These are phyloP conservation scores for Ochromonas danica DNA, from an alignment of 108 stramenopile genomes.

Conservation along the genomic window DNA sequence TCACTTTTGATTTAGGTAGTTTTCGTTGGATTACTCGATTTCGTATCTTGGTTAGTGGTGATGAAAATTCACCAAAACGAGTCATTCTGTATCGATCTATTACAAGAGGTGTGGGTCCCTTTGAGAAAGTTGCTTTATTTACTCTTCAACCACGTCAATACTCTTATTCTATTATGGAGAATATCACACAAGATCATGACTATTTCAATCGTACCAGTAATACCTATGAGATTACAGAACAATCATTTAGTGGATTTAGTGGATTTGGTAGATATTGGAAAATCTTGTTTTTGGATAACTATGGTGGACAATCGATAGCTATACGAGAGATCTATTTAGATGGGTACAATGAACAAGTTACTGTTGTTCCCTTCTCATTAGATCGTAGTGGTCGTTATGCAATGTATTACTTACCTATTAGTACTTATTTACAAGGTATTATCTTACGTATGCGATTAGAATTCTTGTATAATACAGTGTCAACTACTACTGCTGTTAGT, in stretches of 20 bases:
- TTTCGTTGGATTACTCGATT: constrained; percentile 24
- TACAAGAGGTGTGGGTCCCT: constrained; percentile 23
- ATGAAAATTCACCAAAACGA: neutral
- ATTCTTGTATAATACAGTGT: constrained; percentile 33
- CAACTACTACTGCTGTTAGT: neutral
- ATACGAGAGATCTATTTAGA: constrained; percentile 30
- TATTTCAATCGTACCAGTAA: neutral
- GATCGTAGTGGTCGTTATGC: neutral
- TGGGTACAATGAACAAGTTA: constrained; percentile 24
- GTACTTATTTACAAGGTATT: constrained; percentile 37
- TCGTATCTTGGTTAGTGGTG: neutral
- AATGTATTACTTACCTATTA: constrained; percentile 43
- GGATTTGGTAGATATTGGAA: constrained; percentile 34
- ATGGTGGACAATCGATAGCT: neutral
- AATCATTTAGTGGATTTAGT: constrained; percentile 10
- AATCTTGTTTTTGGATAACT: constrained; percentile 22
- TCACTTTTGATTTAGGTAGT: neutral
- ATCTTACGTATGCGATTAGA: constrained; percentile 40
- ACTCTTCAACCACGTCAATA: constrained; percentile 1
- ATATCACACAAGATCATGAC: neutral
- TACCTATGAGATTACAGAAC: neutral
- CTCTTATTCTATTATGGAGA: no score
- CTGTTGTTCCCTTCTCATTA: neutral
- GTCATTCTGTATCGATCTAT: neutral
- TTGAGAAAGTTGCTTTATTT: neutral